Percentiles rank a stretch among this genome's conserved stretches.
phyloP scores from a whole-genome alignment of 2,329 filamentous ascomycete species.

The Sporothrix brasiliensis region DNA sequence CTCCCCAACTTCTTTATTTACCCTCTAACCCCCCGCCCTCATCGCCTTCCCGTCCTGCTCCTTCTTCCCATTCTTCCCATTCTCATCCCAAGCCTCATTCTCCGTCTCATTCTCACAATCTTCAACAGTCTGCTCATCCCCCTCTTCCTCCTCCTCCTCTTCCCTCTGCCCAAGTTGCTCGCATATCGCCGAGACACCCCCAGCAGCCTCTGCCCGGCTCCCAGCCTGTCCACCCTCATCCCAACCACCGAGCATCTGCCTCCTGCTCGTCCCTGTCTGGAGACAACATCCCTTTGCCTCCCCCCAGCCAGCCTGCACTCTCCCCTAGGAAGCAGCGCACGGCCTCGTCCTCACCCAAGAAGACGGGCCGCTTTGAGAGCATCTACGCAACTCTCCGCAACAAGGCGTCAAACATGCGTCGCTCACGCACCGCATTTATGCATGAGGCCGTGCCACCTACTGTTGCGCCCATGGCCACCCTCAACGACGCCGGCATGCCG shows the following conservation, averaged over 20 bases:
- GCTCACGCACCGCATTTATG: slow-evolving; percentile 30
- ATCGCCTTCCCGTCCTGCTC: slow-evolving; percentile 14
- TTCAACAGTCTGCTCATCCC: slow-evolving; percentile 29
- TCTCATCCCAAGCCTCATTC: not conserved
- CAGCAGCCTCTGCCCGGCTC: slow-evolving; percentile 5
- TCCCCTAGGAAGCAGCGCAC: slow-evolving; percentile 28
- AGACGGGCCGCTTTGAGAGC: slow-evolving; percentile 40
- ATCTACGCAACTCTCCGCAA: slow-evolving; percentile 43
- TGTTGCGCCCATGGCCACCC: slow-evolving; percentile 34
- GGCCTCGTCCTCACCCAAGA: slow-evolving; percentile 35
- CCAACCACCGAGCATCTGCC: slow-evolving; percentile 18
- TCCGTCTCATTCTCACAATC: slow-evolving; percentile 24
- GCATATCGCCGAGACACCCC: not conserved
- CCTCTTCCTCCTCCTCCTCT: not conserved
- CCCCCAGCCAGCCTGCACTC: not conserved
- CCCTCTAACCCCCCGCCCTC: slow-evolving; percentile 27
- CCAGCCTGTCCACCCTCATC: slow-evolving; percentile 9
- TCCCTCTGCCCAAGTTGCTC: slow-evolving; percentile 32
- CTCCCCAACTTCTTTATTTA: slow-evolving; percentile 29
- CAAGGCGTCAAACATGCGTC: slow-evolving; percentile 39
- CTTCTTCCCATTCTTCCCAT: slow-evolving; percentile 32
- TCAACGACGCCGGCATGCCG: slow-evolving; percentile 27
- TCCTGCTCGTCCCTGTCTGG: slow-evolving; percentile 33
- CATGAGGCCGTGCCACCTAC: slow-evolving; percentile 33
- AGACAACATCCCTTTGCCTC: slow-evolving; percentile 16